phyloP scores from a whole-genome alignment of 257 asterid species.

The Solanum boliviense region DNA sequence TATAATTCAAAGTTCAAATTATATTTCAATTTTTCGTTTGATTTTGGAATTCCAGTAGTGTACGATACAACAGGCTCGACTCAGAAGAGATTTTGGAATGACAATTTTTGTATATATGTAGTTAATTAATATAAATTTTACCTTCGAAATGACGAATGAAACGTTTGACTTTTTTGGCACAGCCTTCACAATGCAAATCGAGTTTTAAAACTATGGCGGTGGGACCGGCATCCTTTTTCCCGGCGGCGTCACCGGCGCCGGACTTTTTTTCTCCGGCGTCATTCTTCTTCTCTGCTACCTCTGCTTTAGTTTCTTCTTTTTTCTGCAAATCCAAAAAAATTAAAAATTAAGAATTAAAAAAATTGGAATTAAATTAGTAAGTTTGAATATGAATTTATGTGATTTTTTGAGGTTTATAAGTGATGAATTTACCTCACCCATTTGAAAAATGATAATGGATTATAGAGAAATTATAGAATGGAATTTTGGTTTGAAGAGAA shows the following conservation, averaged over 20 bases:
- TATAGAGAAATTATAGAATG: not conserved
- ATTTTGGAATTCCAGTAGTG: no score
- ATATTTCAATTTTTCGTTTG: not conserved
- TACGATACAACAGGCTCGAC: no score
- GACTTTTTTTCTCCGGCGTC: conserved; percentile 32
- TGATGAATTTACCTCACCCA: conserved; percentile 63
- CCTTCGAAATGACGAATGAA: conserved; percentile 43
- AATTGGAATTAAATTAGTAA: not conserved
- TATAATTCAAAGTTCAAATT: not conserved
- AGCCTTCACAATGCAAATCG: conserved; percentile 90
- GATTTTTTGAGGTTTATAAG: not conserved
- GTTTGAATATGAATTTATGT: not conserved
- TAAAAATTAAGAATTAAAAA: not conserved
- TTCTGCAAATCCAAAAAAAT: conserved; percentile 37
- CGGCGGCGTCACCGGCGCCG: conserved; percentile 6
- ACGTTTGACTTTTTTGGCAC: conserved; percentile 85
- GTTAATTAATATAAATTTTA: conserved; percentile 3
- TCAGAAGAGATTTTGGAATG: no score
- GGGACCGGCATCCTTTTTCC: conserved; percentile 25
- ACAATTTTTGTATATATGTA: not conserved
- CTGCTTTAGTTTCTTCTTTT: conserved; percentile 15
- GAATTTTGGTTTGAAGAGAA: conserved; percentile 32
- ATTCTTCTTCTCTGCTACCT: conserved; percentile 10
- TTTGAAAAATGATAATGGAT: not conserved
- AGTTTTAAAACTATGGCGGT: conserved; percentile 47